Conservation (phyloP, 352 stramenopile species). For the Peronospora belbahrii region DNA sequence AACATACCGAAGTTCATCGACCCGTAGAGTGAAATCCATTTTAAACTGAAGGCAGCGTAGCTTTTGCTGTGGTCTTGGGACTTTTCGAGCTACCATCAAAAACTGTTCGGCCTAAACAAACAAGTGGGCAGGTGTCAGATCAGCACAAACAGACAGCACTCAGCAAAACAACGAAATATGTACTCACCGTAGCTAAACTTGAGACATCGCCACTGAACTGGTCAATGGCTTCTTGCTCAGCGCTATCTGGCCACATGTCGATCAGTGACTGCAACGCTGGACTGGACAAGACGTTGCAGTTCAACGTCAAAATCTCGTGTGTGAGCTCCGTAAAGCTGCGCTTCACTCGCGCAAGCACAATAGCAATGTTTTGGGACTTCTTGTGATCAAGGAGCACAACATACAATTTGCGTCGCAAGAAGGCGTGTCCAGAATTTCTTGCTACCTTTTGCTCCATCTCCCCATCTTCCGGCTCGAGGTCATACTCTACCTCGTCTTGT, state of each 20-base stretch:
- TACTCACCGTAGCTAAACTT: slow-evolving; percentile 38
- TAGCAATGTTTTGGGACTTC: slow-evolving; percentile 82
- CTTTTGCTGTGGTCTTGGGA: slow-evolving; percentile 60
- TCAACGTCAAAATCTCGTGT: slow-evolving; percentile 52
- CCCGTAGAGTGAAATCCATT: slow-evolving; percentile 57
- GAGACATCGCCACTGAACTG: slow-evolving; percentile 46
- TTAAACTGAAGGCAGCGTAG: slow-evolving; percentile 76
- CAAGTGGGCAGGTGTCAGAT: slow-evolving; percentile 1
- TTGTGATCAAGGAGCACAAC: slow-evolving; percentile 73
- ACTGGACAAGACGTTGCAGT: slow-evolving; percentile 53
- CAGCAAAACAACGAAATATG: neutral
- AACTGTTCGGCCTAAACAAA: slow-evolving; percentile 56
- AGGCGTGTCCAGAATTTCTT: slow-evolving; percentile 12
- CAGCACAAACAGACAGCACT: neutral
- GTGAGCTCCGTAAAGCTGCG: slow-evolving; percentile 47
- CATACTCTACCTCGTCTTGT: slow-evolving; percentile 14
- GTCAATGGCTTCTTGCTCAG: slow-evolving; percentile 65
- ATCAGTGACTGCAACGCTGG: slow-evolving; percentile 67
- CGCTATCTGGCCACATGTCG: slow-evolving; percentile 74
- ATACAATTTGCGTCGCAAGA: slow-evolving; percentile 40
- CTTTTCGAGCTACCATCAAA: slow-evolving; percentile 49
- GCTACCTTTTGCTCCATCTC: neutral
- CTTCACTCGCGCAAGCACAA: slow-evolving; percentile 71
- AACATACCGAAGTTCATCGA: slow-evolving; percentile 61
- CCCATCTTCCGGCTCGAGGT: slow-evolving; percentile 17